Conservation (phyloP, 2,329 filamentous ascomycete genomes). For the Cryphonectria radicalis region DNA sequence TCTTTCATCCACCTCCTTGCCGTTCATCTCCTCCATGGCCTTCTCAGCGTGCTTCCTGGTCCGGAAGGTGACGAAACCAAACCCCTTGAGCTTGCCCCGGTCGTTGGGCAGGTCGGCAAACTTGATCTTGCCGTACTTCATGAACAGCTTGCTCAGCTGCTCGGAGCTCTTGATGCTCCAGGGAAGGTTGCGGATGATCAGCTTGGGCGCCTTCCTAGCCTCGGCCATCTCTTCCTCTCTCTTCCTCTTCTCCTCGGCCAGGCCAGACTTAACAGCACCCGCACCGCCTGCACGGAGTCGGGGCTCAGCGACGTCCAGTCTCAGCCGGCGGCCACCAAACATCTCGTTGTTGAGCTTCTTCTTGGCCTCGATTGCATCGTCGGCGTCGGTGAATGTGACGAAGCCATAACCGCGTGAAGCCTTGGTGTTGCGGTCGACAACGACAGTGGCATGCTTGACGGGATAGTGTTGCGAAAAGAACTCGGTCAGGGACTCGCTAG, state of each 20-base stretch:
- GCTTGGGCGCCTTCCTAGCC: slow-evolving; percentile 67
- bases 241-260: slow-evolving; percentile 52
- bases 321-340: slow-evolving; percentile 80
- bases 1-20: slow-evolving; percentile 85
- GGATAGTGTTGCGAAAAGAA: slow-evolving; percentile 95
- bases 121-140: slow-evolving; percentile 90
- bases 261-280: slow-evolving; percentile 41
- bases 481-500: slow-evolving; percentile 80
- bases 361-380: slow-evolving; percentile 83
- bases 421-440: slow-evolving; percentile 84
- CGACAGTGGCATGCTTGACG: slow-evolving; percentile 93
- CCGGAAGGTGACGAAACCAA: slow-evolving; percentile 89
- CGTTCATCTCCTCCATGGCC: slow-evolving; percentile 83
- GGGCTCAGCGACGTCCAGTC: slow-evolving; percentile 85
- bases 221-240: slow-evolving; percentile 64
- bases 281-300: slow-evolving; percentile 64
- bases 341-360: slow-evolving; percentile 78
- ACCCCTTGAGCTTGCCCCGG: slow-evolving; percentile 78
- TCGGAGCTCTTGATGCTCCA: slow-evolving; percentile 93
- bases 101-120: slow-evolving; percentile 82
- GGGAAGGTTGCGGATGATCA: slow-evolving; percentile 91
- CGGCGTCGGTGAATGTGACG: slow-evolving; percentile 92
- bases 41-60: slow-evolving; percentile 90
- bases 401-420: slow-evolving; percentile 92
- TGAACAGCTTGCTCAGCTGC: slow-evolving; percentile 78